Evolutionary conservation across 495 filamentous ascomycete genomes (phyloP), one percentile per base, ranked within the genome.

Genomic region (Filosporella fistucella): DNA sequence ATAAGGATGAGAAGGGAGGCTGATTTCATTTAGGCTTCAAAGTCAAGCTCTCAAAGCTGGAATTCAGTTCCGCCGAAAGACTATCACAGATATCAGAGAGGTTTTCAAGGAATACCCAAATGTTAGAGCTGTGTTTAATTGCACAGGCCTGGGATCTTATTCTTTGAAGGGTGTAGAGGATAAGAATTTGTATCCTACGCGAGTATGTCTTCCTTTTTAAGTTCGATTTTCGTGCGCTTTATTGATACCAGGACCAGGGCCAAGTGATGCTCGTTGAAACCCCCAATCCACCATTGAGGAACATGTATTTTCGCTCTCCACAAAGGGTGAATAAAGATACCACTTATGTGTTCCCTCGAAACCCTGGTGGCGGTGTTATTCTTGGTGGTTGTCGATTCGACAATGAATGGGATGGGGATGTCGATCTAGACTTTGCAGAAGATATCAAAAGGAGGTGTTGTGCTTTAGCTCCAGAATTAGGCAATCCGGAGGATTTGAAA

Each of bases 391-490:
- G 72, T 42, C 79, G 86, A 51, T 82, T 88, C 58, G 79, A 79
- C 53, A 64, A 76, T 45, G 77, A 76, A 42, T 88, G 82, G 84
- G 82, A 87, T 52, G 65, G 76, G 1, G 62, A 80, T 42, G 68
- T 76, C 0, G 85, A 88, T 56, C 73, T 75, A 13, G 84, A 83
- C 51, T 66, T 89, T 14, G 84, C 85, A 0, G 66, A 72, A 21
- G 68, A 86, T 7, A 88, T 90, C 46, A 88, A 88, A 83, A 82
- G 78, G 56, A 71, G 86, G n/a, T 73, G 72, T 20, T 64, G 89
- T 43, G 70, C 73, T 5, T 56, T 83, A 18, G 77, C 75, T 44
- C 86, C 86, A 1, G 62, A 71, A 32, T 68, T 90, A 34, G 81
- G 82, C 0, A 66, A 65, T 14, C 45, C 45, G 26, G 84, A 88